Percentiles rank a stretch among this genome's conserved stretches.
These are phyloP conservation scores for Periglandula ipomoeae DNA, from an alignment of 2,329 filamentous ascomycete species.

Conservation along the genomic window DNA sequence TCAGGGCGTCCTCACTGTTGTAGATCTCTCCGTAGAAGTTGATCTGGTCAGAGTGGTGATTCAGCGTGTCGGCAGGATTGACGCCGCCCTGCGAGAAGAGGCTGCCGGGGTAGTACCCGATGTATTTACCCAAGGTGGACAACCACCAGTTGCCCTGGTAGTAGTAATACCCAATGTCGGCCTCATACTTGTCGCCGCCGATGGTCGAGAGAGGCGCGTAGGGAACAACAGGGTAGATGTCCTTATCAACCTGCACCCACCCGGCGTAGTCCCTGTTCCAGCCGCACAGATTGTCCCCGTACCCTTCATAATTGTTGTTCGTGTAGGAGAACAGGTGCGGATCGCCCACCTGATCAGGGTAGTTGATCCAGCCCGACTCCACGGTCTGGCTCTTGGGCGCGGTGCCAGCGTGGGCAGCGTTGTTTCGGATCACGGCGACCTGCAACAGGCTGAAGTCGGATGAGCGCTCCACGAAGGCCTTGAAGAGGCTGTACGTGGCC, in stretches of 20 bases:
- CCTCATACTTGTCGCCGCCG: slow-evolving; percentile 11
- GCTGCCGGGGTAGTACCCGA: slow-evolving; percentile 14
- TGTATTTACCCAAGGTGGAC: slow-evolving; percentile 7
- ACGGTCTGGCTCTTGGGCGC: slow-evolving; percentile 11
- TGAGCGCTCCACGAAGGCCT: slow-evolving; percentile 9
- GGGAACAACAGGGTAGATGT: slow-evolving; percentile 12
- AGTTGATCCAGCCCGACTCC: slow-evolving; percentile 15
- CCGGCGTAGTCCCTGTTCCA: slow-evolving; percentile 13
- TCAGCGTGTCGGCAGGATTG: slow-evolving; percentile 7
- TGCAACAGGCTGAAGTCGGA: slow-evolving; percentile 15
- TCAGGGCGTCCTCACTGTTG: slow-evolving; percentile 12
- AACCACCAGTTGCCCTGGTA: slow-evolving; percentile 15
- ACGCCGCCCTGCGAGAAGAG: slow-evolving; percentile 10
- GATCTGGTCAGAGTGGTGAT: slow-evolving; percentile 8
- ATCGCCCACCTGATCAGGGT: slow-evolving; percentile 7
- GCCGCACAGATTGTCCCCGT: slow-evolving; percentile 11
- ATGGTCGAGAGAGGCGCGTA: slow-evolving; percentile 9
- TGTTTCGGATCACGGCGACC: slow-evolving; percentile 11
- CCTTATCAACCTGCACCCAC: slow-evolving; percentile 13
- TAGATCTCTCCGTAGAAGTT: slow-evolving; percentile 14
- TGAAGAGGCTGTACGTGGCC: slow-evolving; percentile 11
- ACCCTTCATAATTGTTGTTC: slow-evolving; percentile 10
- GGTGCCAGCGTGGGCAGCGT: slow-evolving; percentile 7
- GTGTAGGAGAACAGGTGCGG: slow-evolving; percentile 15
- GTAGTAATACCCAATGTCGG: slow-evolving; percentile 10